Evolutionary conservation across 345 rosid species (phyloP).

Genomic region (Murraya paniculata): DNA sequence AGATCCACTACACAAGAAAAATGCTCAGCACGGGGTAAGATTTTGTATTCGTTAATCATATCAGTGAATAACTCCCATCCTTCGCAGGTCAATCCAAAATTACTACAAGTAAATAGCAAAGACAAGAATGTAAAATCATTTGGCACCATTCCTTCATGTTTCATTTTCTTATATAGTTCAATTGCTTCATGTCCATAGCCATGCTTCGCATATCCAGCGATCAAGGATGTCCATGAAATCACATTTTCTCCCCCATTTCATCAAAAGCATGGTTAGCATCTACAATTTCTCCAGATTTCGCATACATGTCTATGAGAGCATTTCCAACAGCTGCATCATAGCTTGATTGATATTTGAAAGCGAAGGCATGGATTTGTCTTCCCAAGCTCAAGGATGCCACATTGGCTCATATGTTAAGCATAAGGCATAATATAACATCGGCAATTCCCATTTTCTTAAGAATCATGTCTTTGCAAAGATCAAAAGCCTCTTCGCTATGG

Average conservation of each 20-base stretch:
- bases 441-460: constrained; percentile 46
- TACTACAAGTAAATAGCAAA: constrained; percentile 69
- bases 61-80: constrained; percentile 56
- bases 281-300: constrained; percentile 63
- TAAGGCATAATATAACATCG: constrained; percentile 46
- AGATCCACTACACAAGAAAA: constrained; percentile 68
- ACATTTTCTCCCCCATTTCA: constrained; percentile 57
- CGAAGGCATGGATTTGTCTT: constrained; percentile 63
- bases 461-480: constrained; percentile 53
- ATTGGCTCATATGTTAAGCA: constrained; percentile 63
- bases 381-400: constrained; percentile 47
- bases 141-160: constrained; percentile 50
- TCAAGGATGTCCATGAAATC: constrained; percentile 70
- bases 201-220: constrained; percentile 66
- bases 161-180: constrained; percentile 55
- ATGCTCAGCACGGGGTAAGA: constrained; percentile 55
- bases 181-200: constrained; percentile 55
- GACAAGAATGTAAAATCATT: constrained; percentile 63
- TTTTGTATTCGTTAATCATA: constrained; percentile 49
- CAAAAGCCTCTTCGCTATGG: constrained; percentile 35
- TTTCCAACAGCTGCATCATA: constrained; percentile 52
- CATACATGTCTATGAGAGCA: constrained; percentile 74
- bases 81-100: constrained; percentile 49
- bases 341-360: constrained; percentile 42
- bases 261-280: constrained; percentile 51